phyloP scores from a whole-genome alignment of 306 rosid genomes.

The Malus sieversii region DNA sequence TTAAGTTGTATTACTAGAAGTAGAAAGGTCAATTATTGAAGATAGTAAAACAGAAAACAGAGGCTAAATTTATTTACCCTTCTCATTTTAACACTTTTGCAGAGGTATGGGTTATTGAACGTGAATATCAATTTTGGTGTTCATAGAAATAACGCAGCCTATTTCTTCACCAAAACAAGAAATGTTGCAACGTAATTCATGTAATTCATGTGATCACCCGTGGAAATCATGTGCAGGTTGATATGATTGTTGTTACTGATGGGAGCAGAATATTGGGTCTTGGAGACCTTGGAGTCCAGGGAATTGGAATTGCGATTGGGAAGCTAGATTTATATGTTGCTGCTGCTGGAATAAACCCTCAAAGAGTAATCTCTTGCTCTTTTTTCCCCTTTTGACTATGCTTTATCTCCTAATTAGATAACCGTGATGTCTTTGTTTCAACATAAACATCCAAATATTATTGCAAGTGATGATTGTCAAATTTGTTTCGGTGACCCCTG shows the following conservation, averaged over 20 bases:
- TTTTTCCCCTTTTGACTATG: background rate
- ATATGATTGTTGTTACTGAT: constrained; percentile 98
- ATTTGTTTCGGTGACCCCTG: background rate
- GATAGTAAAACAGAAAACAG: background rate
- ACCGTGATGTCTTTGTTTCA: constrained; percentile 2
- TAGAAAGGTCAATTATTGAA: background rate
- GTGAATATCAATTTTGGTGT: background rate
- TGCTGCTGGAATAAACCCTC: constrained; percentile 99
- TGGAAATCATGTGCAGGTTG: constrained; percentile 59
- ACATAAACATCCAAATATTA: background rate
- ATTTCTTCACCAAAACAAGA: background rate
- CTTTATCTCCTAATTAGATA: constrained; percentile 1
- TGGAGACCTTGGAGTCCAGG: constrained; percentile 99
- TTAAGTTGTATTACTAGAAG: background rate
- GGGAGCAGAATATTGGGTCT: constrained; percentile 98
- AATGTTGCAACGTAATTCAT: background rate
- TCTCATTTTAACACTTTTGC: background rate
- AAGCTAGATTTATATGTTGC: constrained; percentile 96
- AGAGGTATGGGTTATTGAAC: background rate
- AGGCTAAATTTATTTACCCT: background rate
- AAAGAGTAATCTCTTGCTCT: constrained; percentile 52
- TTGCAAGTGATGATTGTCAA: constrained; percentile 3
- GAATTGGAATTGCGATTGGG: constrained; percentile 91
- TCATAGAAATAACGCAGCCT: background rate
- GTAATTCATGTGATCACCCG: background rate